Evolutionary conservation across 2,329 filamentous ascomycete species (phyloP).

Genomic region (Alternaria longipes): DNA sequence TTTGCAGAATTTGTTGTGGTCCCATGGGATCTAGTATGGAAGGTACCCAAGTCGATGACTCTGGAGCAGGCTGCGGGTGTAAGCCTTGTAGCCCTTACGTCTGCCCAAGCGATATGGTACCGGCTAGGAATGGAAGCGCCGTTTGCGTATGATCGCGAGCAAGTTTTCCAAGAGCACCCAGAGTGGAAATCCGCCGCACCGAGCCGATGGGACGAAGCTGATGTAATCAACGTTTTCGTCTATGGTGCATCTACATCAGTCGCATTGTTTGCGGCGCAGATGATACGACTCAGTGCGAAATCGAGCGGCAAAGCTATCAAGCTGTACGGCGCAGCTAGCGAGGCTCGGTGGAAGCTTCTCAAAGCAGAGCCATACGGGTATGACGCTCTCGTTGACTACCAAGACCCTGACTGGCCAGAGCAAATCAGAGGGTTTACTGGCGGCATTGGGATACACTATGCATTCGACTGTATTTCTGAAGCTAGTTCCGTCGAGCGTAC

Average conservation of each 20-base stretch:
- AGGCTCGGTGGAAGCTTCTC: constrained; percentile 35
- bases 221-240: constrained; percentile 36
- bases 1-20: constrained; percentile 56
- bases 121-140: constrained; percentile 51
- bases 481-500: constrained; percentile 43
- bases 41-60: constrained; percentile 42
- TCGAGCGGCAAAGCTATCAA: neutral
- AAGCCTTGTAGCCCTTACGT: constrained; percentile 56
- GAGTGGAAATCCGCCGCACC: constrained; percentile 7
- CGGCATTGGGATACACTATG: constrained; percentile 47
- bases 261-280: constrained; percentile 45
- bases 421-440: neutral
- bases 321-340: neutral
- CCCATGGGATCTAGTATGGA: constrained; percentile 53
- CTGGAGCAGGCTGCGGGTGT: constrained; percentile 53
- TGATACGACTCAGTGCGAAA: constrained; percentile 30
- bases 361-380: constrained; percentile 43
- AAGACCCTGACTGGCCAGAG: neutral
- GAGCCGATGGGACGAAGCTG: neutral
- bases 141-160: constrained; percentile 37
- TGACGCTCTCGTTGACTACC: neutral
- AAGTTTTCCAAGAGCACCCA: constrained; percentile 20
- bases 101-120: constrained; percentile 54
- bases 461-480: constrained; percentile 55
- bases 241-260: constrained; percentile 49